Percentiles rank a stretch among this genome's conserved stretches.
Conservation (phyloP, 768 basidiomycete species). For the Wakefieldia striispora region DNA sequence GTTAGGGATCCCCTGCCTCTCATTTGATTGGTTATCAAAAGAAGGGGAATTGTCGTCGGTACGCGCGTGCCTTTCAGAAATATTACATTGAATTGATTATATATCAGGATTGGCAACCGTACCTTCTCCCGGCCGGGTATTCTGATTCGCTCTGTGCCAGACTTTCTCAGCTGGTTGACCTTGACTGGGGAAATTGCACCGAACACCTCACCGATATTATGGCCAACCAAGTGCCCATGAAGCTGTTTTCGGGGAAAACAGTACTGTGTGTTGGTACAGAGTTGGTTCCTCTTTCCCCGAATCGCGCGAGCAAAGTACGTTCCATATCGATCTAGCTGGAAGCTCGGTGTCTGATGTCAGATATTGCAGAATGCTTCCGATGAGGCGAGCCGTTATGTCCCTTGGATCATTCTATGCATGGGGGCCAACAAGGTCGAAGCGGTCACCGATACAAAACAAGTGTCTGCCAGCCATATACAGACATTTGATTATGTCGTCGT, state of each 20-base stretch:
- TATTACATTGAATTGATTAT: slow-evolving; percentile 6
- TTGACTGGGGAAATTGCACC: slow-evolving; percentile 46
- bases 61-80: slow-evolving; percentile 2
- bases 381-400: slow-evolving; percentile 46
- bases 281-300: slow-evolving; percentile 44
- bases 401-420: slow-evolving; percentile 73
- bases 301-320: slow-evolving; percentile 24
- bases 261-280: slow-evolving; percentile 62
- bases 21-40: slow-evolving; percentile 45
- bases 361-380: slow-evolving; percentile 23
- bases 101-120: slow-evolving; percentile 58
- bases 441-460: slow-evolving; percentile 43
- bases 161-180: slow-evolving; percentile 48
- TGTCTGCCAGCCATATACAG: slow-evolving; percentile 23
- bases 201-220: slow-evolving; percentile 61
- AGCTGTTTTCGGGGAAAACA: slow-evolving; percentile 51
- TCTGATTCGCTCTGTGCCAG: slow-evolving; percentile 39
- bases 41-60: slow-evolving; percentile 33
- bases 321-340: background rate
- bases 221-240: slow-evolving; percentile 53
- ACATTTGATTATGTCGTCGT: slow-evolving; percentile 66
- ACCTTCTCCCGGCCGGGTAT: slow-evolving; percentile 54
- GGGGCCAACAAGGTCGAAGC: slow-evolving; percentile 73
- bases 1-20: slow-evolving; percentile 81
- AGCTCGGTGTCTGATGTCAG: background rate